These are phyloP conservation scores for Blastobotrys buckinghamii DNA, from an alignment of 1,139 yeast genomes.

Conservation along the genomic window DNA sequence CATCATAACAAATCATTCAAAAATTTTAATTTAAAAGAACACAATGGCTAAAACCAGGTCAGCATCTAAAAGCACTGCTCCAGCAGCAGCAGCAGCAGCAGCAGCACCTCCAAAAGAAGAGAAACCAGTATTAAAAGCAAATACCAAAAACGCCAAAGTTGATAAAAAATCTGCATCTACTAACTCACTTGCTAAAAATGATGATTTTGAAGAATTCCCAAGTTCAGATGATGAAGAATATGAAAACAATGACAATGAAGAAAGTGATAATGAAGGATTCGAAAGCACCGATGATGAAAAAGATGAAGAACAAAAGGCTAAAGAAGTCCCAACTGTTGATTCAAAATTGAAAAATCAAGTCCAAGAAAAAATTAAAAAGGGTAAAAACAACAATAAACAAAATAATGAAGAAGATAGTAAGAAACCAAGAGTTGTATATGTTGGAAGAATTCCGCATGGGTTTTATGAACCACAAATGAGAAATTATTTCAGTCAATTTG, in stretches of 20 bases:
- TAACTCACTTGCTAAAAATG: conserved; percentile 19
- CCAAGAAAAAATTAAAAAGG: conserved; percentile 19
- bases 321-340: conserved; percentile 15
- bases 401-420: conserved; percentile 14
- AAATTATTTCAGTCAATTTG: conserved; percentile 84
- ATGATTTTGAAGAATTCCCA: conserved; percentile 34
- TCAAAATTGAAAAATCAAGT: conserved; percentile 14
- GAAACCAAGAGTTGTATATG: conserved; percentile 62
- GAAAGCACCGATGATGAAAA: conserved; percentile 32
- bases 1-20: too few relatives aligned
- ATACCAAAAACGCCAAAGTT: conserved; percentile 14
- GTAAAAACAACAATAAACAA: conserved; percentile 16
- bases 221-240: conserved; percentile 28
- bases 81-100: neutral
- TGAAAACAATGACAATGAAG: conserved; percentile 21
- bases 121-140: conserved; percentile 9
- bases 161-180: conserved; percentile 11
- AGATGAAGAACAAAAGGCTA: conserved; percentile 22
- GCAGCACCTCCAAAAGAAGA: conserved; percentile 7
- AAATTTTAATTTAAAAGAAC: too few relatives aligned
- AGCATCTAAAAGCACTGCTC: too few relatives aligned
- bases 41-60: conserved; percentile 12
- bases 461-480: conserved; percentile 80
- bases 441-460: conserved; percentile 91
- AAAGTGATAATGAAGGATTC: conserved; percentile 24